Base-by-base conservation (phyloP, 2,329 filamentous ascomycete species). In the Neofusicoccum kwambonambiense region DNA sequence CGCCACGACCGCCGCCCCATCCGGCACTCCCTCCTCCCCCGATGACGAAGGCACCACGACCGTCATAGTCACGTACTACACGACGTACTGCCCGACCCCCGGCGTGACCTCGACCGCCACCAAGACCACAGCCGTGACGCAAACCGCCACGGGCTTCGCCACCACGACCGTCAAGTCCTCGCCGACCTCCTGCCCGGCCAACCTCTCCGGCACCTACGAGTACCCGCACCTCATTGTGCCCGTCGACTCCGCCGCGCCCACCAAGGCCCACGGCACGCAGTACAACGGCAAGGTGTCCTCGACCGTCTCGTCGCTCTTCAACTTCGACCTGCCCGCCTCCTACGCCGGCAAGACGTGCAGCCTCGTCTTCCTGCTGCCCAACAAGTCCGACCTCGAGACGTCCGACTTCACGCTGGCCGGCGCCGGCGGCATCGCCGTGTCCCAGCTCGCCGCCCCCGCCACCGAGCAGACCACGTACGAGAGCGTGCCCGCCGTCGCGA, bases 301-400 rank as follows among this genome's bases (percentile, higher is more conserved):
- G 1, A 75, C 69, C 4, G 66, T 71, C 22, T 76, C 73, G 41
- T 75, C 75, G 13, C 67, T 83, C 66, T 83, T 82, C 75, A 79
- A 77, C 66, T 84, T 83, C 69, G 78, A 83, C 66, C 73, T 84
- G 27, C 78, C 78, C 0, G 13, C 54, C 12, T 0, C 68, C 72
- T 6, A 72, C 61, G 50, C 47, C 35, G 47, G 58, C 58, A 52
- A 45, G 39, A 85, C 78, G 7, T 91, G 89, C 78, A 83, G 81
- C 62, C 79, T 91, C 12, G 78, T 87, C 65, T 91, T 91, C 83
- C 79, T 89, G 47, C 85, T 90, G 76, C 89, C 89, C 7, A 68
- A 78, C 58, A 75, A 85, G 67, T 70, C 79, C 15, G 75, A 87
- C 34, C 83, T 89, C 17, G 76, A 86, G 75, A 88, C 86, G 1